Percentiles rank a stretch among this genome's conserved stretches.
These are phyloP conservation scores for Xylaria multiplex DNA, from an alignment of 2,329 filamentous ascomycete genomes.

Conservation along the genomic window DNA sequence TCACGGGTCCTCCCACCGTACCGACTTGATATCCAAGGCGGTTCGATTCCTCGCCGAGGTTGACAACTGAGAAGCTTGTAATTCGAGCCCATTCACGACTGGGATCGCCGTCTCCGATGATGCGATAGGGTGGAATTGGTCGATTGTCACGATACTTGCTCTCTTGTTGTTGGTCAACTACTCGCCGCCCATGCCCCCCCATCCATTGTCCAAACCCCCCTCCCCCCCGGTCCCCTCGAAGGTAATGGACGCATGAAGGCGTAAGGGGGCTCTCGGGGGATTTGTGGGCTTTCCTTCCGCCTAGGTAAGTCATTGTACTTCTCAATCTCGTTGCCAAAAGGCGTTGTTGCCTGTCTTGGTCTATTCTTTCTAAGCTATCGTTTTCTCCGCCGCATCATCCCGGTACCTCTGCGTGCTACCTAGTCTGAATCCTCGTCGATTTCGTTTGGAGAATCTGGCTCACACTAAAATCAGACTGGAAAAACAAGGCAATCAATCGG, in stretches of 20 bases:
- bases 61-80: constrained; percentile 18
- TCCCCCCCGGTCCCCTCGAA: constrained; percentile 15
- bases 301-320: constrained; percentile 22
- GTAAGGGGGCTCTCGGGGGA: constrained; percentile 21
- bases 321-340: constrained; percentile 26
- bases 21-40: constrained; percentile 22
- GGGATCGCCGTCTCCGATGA: constrained; percentile 37
- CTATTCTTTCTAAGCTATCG: constrained; percentile 7
- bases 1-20: constrained; percentile 37
- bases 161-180: constrained; percentile 16
- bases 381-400: constrained; percentile 25
- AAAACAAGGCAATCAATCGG: constrained; percentile 25
- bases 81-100: constrained; percentile 23
- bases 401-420: constrained; percentile 23
- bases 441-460: constrained; percentile 24
- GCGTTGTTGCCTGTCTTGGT: constrained; percentile 26
- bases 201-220: constrained; percentile 11
- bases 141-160: constrained; percentile 25
- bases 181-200: constrained; percentile 19
- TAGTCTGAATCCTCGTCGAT: constrained; percentile 16
- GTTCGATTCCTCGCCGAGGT: constrained; percentile 30
- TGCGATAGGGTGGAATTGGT: constrained; percentile 14
- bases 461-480: constrained; percentile 25
- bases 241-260: constrained; percentile 22
- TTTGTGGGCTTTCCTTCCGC: constrained; percentile 23